Base-by-base conservation (phyloP, 208 protist genomes). In the Crithidia acanthocephali region DNA sequence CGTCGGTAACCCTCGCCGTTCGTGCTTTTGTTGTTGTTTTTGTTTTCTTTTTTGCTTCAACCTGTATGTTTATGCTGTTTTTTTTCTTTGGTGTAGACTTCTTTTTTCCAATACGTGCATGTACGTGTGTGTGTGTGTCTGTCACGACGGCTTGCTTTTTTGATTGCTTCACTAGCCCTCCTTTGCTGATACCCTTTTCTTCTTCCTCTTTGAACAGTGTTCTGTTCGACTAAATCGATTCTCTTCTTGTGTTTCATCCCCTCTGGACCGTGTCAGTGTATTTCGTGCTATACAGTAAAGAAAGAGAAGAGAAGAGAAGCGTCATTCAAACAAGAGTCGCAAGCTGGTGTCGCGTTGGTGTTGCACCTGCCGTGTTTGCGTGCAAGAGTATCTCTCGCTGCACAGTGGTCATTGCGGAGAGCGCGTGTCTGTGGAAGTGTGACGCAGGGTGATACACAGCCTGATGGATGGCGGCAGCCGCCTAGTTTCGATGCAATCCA, bases 51-150 rank as follows among this genome's bases (percentile, higher is more conserved):
- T 53, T 35, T 48, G 52, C 35, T 66, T 42, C 69, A 58, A 45
- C 45, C 52, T 53, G n/a, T n/a, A n/a, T n/a, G n/a, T n/a, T n/a
- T n/a, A n/a, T n/a, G n/a, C n/a, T n/a, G n/a, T 48, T 61, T 42
- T 59, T 50, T 67, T 62, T 71, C 57, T 64, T 42, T 59, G 50
- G 35, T 30, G 20, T 68, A 70, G 72, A 68, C 4, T 11, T 50
- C 28, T 28, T 48, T 35, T 50, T 45, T 48, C 8, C n/a, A n/a
- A n/a, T n/a, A n/a, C n/a, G n/a, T n/a, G n/a, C n/a, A n/a, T n/a
- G n/a, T n/a, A n/a, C n/a, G n/a, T 61, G 56, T 44, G 30, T 61
- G 30, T 23, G 33, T 22, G 56, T 61, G 30, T 37, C 1, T 20
- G 4, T 20, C 33, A 44, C 27, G n/a, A 13, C 20, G 2, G n/a